Evolutionary conservation across 768 basidiomycete species (phyloP), one percentile per base, ranked within the genome.

Genomic region (Termitomyces heimii): DNA sequence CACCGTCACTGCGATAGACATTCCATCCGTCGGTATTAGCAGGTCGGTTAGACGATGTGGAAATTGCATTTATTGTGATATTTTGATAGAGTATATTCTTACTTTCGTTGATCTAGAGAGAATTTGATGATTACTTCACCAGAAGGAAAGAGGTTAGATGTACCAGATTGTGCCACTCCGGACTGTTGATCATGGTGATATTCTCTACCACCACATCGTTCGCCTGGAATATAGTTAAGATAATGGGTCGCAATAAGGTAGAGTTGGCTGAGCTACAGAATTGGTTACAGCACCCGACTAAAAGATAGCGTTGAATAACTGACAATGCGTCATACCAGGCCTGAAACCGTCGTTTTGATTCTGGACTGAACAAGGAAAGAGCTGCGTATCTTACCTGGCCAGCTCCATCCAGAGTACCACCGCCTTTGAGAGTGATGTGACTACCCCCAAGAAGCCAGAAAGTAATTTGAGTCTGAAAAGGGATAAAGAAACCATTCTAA

Each of bases 1-100:
- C 76, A 53, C 67, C 71, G 61, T 82, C 77, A 60, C 79, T 81
- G 32, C 82, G 77, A 65, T 84, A 85, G 37, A 82, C 78, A 62
- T 86, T 79, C 83, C 83, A 84, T 5, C 84, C 85, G 62, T 86
- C 84, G 6, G 82, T 82, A 60, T 84, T 83, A 26, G 70, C 66
- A 2, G 79, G 73, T 0, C 54, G 59, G 56, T 78, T 68, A 9
- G 68, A 71, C 6, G 77, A 78, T 14, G 73, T 79, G 4, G 82
- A 81, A 3, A 66, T 68, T 4, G 81, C 74, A 44, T 68, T 70
- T 53, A 84, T 75, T 9, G 73, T 77, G 32, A 83, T 72, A 51
- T 77, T 75, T 58, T 73, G 72, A 61, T 73, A 82, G 2, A 73
- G 66, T 20, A 83, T 71, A 55, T 78, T 71, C 50, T 75, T 60